A percentile compares a stretch with the other conserved stretches of the same genome.
Evolutionary conservation across 129 eudicot species (phyloP).

Genomic region (Logfia minima): DNA sequence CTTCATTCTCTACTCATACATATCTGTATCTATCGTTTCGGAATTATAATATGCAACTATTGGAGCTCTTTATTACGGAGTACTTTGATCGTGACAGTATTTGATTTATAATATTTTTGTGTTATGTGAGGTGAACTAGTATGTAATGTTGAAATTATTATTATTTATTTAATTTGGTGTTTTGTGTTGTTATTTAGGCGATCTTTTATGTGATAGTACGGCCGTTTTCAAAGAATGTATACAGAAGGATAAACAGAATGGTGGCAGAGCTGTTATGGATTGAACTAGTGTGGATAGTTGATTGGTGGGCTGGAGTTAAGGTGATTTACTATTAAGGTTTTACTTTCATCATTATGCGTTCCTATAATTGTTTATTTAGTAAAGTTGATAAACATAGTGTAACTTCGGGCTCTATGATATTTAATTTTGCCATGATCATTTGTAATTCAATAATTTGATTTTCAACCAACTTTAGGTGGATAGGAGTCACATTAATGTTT

Average conservation of each 20-base stretch:
- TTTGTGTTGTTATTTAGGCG: conserved; percentile 45
- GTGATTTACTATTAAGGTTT: conserved; percentile 42
- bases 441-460: background rate
- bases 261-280: conserved; percentile 88
- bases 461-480: background rate
- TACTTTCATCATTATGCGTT: background rate
- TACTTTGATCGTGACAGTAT: background rate
- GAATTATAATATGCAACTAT: background rate
- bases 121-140: background rate
- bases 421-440: background rate
- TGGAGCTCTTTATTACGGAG: too few relatives aligned
- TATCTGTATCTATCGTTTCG: background rate
- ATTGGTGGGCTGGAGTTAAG: conserved; percentile 99
- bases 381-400: conserved; percentile 11
- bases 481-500: background rate
- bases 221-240: conserved; percentile 74
- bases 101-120: too few relatives aligned
- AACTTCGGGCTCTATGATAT: conserved; percentile 15
- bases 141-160: background rate
- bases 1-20: conserved; percentile 5
- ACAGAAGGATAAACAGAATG: conserved; percentile 78
- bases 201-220: conserved; percentile 61
- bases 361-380: background rate
- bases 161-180: background rate
- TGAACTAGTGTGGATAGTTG: conserved; percentile 93